These are phyloP conservation scores for Eutrema japonicum DNA, from an alignment of 345 rosid genomes.

Conservation along the genomic window DNA sequence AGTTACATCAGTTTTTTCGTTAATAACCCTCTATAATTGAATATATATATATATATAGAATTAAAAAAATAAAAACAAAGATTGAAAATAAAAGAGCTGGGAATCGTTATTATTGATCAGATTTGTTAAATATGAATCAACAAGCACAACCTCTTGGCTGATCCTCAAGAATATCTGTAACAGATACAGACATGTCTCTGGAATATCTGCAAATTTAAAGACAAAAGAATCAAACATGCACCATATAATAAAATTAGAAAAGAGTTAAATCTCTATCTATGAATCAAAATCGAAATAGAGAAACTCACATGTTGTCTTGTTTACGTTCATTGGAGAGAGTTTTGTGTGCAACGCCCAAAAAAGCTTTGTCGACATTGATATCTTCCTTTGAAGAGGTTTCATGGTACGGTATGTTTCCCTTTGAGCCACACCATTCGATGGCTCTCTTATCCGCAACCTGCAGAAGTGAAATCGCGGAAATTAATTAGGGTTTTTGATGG, in stretches of 20 bases:
- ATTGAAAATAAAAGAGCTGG: slow-evolving; percentile 10
- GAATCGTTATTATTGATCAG: slow-evolving; percentile 26
- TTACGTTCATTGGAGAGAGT: slow-evolving; percentile 61
- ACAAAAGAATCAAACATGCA: neutral
- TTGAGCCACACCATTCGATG: slow-evolving; percentile 73
- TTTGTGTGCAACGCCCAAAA: slow-evolving; percentile 60
- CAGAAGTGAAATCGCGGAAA: neutral
- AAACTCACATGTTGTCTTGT: slow-evolving; percentile 57
- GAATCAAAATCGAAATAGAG: slow-evolving; percentile 3
- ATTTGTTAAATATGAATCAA: slow-evolving; percentile 39
- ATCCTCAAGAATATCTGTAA: slow-evolving; percentile 59
- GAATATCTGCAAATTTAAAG: slow-evolving; percentile 55
- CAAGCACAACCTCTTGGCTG: slow-evolving; percentile 74
- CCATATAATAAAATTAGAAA: neutral
- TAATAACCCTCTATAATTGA: slow-evolving; percentile 13
- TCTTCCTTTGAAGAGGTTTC: slow-evolving; percentile 89
- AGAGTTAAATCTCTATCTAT: neutral
- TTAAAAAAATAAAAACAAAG: neutral
- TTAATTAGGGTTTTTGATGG: slow-evolving; percentile 4
- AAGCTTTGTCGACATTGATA: slow-evolving; percentile 78
- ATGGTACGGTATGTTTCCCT: slow-evolving; percentile 65
- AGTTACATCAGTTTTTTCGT: slow-evolving; percentile 23
- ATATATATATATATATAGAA: neutral
- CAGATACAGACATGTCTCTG: slow-evolving; percentile 57
- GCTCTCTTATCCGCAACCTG: slow-evolving; percentile 79